These are phyloP conservation scores for Acrocalymma vagum DNA, from an alignment of 2,329 filamentous ascomycete species.

Conservation along the genomic window DNA sequence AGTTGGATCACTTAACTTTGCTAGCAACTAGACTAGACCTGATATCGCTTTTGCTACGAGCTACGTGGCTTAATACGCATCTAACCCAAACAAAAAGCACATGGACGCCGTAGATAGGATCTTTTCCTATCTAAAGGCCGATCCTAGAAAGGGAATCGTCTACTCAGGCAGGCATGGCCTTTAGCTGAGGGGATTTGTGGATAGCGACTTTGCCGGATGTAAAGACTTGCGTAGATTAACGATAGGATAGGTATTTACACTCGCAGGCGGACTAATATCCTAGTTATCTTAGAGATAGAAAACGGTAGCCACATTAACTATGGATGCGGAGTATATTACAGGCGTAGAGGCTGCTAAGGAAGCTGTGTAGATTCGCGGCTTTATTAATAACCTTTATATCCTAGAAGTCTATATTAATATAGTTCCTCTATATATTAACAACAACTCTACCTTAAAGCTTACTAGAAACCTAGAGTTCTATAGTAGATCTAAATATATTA, in stretches of 20 bases:
- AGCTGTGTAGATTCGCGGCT: constrained; percentile 5
- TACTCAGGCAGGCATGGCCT: constrained; percentile 11
- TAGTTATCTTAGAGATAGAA: constrained; percentile 22
- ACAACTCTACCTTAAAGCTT: constrained; percentile 4
- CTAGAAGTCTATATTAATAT: not conserved
- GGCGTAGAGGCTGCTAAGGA: constrained; percentile 5
- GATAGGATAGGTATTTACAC: not conserved
- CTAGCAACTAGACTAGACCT: not conserved
- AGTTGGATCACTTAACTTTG: constrained; percentile 3
- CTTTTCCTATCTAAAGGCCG: constrained; percentile 4
- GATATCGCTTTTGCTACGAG: constrained; percentile 3
- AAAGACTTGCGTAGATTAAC: constrained; percentile 2
- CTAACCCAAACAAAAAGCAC: constrained; percentile 3
- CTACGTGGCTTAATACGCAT: not conserved
- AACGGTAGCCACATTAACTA: constrained; percentile 7
- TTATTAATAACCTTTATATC: constrained; percentile 4
- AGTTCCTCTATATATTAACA: not conserved
- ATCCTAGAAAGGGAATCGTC: constrained; percentile 2
- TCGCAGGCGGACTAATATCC: constrained; percentile 12
- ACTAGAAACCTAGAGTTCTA: constrained; percentile 18
- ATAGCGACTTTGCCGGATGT: too few relatives aligned
- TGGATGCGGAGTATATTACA: constrained; percentile 4
- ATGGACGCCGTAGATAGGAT: constrained; percentile 3
- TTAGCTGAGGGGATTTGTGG: too few relatives aligned
- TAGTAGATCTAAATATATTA: constrained; percentile 18